Evolutionary conservation across 352 stramenopile genomes (phyloP).

Genomic region (Phytophthora ohioensis): DNA sequence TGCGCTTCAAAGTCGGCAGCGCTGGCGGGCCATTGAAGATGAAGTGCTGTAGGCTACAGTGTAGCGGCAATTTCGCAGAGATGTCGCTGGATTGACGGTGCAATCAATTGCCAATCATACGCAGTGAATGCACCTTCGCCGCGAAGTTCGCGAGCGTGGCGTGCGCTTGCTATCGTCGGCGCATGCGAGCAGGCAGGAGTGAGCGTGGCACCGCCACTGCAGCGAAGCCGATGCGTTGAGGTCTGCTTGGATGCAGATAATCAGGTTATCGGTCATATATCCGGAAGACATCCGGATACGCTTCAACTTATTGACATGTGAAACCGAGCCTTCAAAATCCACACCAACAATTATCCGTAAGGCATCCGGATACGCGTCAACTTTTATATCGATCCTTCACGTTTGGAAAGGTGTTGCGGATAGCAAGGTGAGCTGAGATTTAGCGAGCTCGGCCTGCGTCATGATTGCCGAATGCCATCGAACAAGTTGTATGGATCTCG

Average conservation of each 20-base stretch:
- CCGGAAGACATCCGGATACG: background rate
- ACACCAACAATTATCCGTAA: background rate
- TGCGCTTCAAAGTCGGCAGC: slow-evolving; percentile 1
- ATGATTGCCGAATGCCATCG: no score
- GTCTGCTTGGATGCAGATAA: slow-evolving; percentile 12
- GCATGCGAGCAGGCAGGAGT: background rate
- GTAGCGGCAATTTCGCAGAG: background rate
- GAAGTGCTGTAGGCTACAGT: background rate
- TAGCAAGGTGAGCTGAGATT: background rate
- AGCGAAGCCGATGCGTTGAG: background rate
- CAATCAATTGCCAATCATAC: background rate
- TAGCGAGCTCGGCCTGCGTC: no score
- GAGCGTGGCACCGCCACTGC: slow-evolving; percentile 1
- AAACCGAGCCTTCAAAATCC: no score
- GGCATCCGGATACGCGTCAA: background rate
- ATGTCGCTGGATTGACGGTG: slow-evolving; percentile 6
- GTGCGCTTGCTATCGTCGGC: background rate
- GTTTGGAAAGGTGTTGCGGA: no score
- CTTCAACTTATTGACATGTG: background rate
- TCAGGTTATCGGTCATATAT: background rate
- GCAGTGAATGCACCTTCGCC: no score
- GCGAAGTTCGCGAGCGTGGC: background rate
- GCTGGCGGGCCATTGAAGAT: background rate
- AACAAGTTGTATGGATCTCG: no score
- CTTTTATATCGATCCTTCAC: background rate